A percentile compares a stretch with the other conserved stretches of the same genome.
phyloP scores from a whole-genome alignment of 768 basidiomycete genomes.

The Tubosaeta sp. region DNA sequence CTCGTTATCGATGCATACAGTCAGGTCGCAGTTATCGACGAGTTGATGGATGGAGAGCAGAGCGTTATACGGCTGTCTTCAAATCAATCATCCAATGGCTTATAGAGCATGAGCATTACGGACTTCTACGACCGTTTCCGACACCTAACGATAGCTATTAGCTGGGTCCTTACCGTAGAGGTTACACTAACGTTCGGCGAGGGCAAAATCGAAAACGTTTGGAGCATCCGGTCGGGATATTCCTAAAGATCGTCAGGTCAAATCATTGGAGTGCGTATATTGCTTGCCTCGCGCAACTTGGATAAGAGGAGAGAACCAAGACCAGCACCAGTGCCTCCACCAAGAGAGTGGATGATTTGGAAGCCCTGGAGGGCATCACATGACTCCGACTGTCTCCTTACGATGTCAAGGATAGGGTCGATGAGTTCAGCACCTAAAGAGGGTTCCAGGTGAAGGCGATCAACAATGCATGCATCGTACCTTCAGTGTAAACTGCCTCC shows the following conservation, averaged over 20 bases:
- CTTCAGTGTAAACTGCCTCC: constrained; percentile 79
- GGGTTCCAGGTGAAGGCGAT: neutral
- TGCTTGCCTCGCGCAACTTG: constrained; percentile 71
- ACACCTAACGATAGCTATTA: constrained; percentile 28
- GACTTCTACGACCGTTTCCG: constrained; percentile 55
- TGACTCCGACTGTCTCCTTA: constrained; percentile 74
- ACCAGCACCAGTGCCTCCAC: constrained; percentile 88
- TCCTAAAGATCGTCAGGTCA: constrained; percentile 43
- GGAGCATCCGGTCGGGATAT: constrained; percentile 44
- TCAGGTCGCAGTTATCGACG: constrained; percentile 82
- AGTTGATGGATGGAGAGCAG: constrained; percentile 84
- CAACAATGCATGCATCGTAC: constrained; percentile 33
- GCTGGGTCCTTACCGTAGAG: neutral
- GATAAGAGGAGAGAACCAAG: constrained; percentile 75
- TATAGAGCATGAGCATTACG: constrained; percentile 3
- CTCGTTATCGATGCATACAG: constrained; percentile 84
- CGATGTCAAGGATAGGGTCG: constrained; percentile 77
- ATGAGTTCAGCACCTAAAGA: constrained; percentile 81
- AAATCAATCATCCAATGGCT: constrained; percentile 6
- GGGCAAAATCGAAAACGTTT: constrained; percentile 52
- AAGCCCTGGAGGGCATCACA: constrained; percentile 91
- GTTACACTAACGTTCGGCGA: constrained; percentile 45
- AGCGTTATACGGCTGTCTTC: constrained; percentile 69
- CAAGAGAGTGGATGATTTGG: constrained; percentile 84
- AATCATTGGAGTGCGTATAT: neutral